Conservation (phyloP, 176 grass and related monocot genomes). For the Oryza glumipatula region DNA sequence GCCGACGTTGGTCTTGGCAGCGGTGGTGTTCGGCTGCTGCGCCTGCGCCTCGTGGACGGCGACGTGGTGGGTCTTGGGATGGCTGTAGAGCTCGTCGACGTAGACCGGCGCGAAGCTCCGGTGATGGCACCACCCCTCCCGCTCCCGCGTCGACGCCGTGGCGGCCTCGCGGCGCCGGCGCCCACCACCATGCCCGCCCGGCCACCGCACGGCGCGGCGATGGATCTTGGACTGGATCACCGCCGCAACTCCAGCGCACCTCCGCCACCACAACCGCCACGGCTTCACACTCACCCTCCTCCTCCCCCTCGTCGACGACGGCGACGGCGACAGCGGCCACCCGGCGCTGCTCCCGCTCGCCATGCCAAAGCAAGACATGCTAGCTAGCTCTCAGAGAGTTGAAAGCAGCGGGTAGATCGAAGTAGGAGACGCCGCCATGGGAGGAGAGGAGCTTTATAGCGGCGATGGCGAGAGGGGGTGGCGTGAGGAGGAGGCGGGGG, state of each 20-base stretch:
- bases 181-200: not conserved
- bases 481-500: not conserved
- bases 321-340: not conserved
- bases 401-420: not conserved
- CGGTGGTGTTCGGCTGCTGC: not conserved
- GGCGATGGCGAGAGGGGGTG: not conserved
- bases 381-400: not conserved
- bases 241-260: conserved; percentile 38
- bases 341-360: not conserved
- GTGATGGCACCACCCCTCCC: not conserved
- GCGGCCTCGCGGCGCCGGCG: not conserved
- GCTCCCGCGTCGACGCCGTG: not conserved
- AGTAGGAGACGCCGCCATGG: not conserved
- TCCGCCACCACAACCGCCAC: conserved; percentile 49
- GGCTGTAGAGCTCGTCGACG: conserved; percentile 66
- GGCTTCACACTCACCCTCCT: not conserved
- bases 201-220: not conserved
- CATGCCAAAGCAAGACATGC: conserved; percentile 58
- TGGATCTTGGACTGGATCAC: conserved; percentile 33
- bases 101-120: conserved; percentile 52
- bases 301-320: not conserved
- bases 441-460: not conserved
- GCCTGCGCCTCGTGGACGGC: not conserved
- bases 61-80: conserved; percentile 15
- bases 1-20: not conserved